Percentiles rank a stretch among this genome's conserved stretches.
Evolutionary conservation across 371 early-diverging fungal species (phyloP).

Genomic region (Mucor racemosus): DNA sequence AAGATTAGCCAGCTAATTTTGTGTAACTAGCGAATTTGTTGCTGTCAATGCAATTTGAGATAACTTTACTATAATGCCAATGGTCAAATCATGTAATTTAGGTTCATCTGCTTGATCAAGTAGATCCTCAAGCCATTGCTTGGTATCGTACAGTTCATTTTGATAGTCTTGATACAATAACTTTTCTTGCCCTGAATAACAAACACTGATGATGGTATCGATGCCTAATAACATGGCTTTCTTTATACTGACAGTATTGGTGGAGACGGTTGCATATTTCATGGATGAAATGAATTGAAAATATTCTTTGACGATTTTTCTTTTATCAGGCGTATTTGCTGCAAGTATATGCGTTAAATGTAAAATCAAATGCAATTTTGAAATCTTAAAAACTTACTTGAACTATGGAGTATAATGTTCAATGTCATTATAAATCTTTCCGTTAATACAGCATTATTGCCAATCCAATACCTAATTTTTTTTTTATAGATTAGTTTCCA

Average conservation of each 20-base stretch:
- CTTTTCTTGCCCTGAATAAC: constrained; percentile 39
- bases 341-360: not conserved
- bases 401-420: constrained; percentile 47
- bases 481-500: not conserved
- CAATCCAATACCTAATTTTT: constrained; percentile 37
- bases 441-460: constrained; percentile 31
- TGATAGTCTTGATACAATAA: constrained; percentile 37
- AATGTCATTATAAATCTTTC: constrained; percentile 53
- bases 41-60: constrained; percentile 23
- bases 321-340: constrained; percentile 51
- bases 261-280: constrained; percentile 30
- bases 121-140: constrained; percentile 48
- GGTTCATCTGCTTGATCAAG: constrained; percentile 9
- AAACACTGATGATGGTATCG: constrained; percentile 37
- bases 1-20: constrained; percentile 6
- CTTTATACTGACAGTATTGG: constrained; percentile 21
- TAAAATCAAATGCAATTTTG: not conserved
- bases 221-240: constrained; percentile 47
- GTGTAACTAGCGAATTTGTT: constrained; percentile 1
- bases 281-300: constrained; percentile 51
- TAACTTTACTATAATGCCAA: constrained; percentile 10
- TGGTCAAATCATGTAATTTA: constrained; percentile 15
- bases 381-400: constrained; percentile 35
- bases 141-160: constrained; percentile 35
- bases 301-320: constrained; percentile 48